Percentiles rank a stretch among this genome's conserved stretches.
Conservation (phyloP, 345 rosid species). For the Camelina hispida region DNA sequence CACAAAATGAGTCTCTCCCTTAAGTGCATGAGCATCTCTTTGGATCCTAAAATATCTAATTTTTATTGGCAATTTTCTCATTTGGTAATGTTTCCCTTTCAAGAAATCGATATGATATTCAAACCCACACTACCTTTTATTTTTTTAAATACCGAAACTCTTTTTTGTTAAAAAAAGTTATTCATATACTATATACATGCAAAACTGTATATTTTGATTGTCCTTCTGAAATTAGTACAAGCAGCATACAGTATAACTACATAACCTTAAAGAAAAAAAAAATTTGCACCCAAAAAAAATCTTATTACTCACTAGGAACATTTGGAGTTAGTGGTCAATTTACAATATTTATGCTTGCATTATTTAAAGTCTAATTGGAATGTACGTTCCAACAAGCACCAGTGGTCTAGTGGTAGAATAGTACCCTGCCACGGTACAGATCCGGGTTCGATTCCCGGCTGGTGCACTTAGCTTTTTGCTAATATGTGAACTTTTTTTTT, state of each 20-base stretch:
- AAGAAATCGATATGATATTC: not conserved
- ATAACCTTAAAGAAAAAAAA: not conserved
- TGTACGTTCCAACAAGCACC: not conserved
- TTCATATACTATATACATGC: too few relatives aligned
- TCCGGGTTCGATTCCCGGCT: slow-evolving; percentile 89
- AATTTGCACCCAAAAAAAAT: too few relatives aligned
- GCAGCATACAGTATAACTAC: not conserved
- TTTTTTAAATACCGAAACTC: not conserved
- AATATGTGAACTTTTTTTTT: not conserved
- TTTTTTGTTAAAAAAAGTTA: not conserved
- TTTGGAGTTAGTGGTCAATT: too few relatives aligned
- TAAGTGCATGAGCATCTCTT: slow-evolving; percentile 24
- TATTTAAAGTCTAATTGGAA: too few relatives aligned
- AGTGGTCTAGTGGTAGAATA: slow-evolving; percentile 28
- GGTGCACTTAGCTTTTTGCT: slow-evolving; percentile 46
- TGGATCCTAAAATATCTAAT: not conserved
- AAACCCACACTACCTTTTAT: not conserved
- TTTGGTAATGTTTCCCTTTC: not conserved
- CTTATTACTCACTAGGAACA: too few relatives aligned
- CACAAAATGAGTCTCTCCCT: slow-evolving; percentile 3
- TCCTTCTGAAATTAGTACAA: not conserved
- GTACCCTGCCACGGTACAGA: slow-evolving; percentile 47
- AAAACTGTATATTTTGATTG: not conserved
- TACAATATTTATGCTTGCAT: too few relatives aligned
- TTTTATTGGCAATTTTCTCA: not conserved